Base-by-base conservation (phyloP, 805 yeast species). In the Ogataea salicorniae region DNA sequence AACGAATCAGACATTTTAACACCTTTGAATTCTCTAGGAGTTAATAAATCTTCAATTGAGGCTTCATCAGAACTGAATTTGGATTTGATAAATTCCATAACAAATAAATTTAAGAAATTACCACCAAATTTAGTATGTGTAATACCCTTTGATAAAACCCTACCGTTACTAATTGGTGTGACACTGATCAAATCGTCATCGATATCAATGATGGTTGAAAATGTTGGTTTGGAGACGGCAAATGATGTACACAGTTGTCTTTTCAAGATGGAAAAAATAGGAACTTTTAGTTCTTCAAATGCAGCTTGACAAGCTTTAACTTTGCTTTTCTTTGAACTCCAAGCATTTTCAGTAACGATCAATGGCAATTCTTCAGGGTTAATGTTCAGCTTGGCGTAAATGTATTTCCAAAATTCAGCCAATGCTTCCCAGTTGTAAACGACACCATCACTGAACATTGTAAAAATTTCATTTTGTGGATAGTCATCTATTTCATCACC, bases 41-140 rank as follows among this genome's bases (percentile, higher is more conserved):
- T 43, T 36, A 75, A 61, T 47, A 64, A 60, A 48, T 51, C 48
- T 6, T 54, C 57, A 20, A 54, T 38, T 3, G 62, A 67, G 3
- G 31, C 13, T 16, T 62, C 63, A 15, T 62, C 62, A 34, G 17
- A 15, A 42, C 70, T 68, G 48, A 48, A 47, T 29, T 63, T 64
- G 37, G 67, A 54, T 47, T 70, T 66, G 51, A 74, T 73, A 57
- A 68, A 77, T 43, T 77, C 71, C 53, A 76, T 64, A 2, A 82
- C 70, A 66, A 86, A 87, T 44, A 79, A 72, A 62, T 84, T 86
- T 46, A 87, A 64, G 63, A 84, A 91, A 63, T 90, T 92, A 9
- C 97, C 98, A 4, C 91, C 97, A 61, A 76, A 86, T 56, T 79
- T 81, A 15, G 87, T 77, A 63, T 80, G 84, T 50, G 76, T 70